Evolutionary conservation across 345 rosid genomes (phyloP).

Genomic region (Turritis glabra): DNA sequence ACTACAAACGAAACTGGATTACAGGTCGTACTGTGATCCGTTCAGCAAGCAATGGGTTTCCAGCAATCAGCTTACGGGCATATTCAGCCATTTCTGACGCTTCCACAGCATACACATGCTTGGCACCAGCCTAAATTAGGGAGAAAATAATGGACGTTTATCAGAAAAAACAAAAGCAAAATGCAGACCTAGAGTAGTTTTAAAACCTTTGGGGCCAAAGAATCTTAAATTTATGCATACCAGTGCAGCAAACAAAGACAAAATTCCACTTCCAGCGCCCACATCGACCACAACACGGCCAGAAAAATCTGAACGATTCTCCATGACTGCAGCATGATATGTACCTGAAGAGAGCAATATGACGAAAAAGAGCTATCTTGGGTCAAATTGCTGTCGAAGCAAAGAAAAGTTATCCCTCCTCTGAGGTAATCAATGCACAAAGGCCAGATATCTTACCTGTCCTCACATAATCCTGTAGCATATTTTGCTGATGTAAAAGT

Average conservation of each 20-base stretch:
- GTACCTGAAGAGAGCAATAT: constrained; percentile 58
- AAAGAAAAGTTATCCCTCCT: not conserved
- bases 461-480: constrained; percentile 96
- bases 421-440: constrained; percentile 11
- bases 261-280: constrained; percentile 98
- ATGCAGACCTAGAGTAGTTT: not conserved
- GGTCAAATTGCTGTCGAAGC: not conserved
- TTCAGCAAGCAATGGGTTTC: constrained; percentile 74
- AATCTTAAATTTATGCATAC: constrained; percentile 34
- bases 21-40: constrained; percentile 68
- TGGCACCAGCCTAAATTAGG: constrained; percentile 83
- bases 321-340: constrained; percentile 92
- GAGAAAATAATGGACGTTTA: not conserved
- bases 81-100: constrained; percentile 98
- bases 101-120: constrained; percentile 97
- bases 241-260: constrained; percentile 96
- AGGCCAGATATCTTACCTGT: constrained; percentile 59
- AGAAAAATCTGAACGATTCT: constrained; percentile 78
- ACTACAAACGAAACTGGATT: not conserved
- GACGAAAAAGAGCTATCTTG: not conserved
- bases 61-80: constrained; percentile 88
- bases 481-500: constrained; percentile 92
- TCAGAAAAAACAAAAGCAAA: not conserved
- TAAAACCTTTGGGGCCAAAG: not conserved
- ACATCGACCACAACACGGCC: constrained; percentile 94